Conservation (phyloP, 441 rosid species). For the Jatropha multifida region DNA sequence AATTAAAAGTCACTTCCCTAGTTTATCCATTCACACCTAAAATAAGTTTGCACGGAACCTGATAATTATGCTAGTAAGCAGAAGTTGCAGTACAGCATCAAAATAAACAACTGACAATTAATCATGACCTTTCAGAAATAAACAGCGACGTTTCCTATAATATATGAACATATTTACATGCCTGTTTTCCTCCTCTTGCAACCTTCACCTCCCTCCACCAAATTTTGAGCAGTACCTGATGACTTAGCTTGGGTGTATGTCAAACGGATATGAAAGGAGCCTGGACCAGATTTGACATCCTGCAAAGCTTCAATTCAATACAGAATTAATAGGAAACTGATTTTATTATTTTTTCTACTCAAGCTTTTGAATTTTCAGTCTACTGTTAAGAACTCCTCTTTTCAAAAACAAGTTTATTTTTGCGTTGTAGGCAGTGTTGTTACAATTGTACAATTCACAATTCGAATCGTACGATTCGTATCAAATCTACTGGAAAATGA, state of each 20-base stretch:
- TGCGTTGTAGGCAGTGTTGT: not conserved
- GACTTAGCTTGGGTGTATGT: slow-evolving; percentile 48
- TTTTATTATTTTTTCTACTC: not conserved
- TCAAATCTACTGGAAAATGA: no score
- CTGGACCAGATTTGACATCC: slow-evolving; percentile 65
- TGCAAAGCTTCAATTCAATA: slow-evolving; percentile 51
- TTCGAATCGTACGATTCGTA: no score
- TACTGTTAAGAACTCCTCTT: not conserved
- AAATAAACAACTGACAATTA: not conserved
- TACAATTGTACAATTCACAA: no score
- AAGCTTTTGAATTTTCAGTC: slow-evolving; percentile 5
- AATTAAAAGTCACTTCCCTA: not conserved
- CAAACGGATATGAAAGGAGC: slow-evolving; percentile 66
- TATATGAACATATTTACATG: slow-evolving; percentile 25
- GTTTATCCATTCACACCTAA: not conserved
- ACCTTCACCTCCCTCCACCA: slow-evolving; percentile 38
- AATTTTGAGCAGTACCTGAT: slow-evolving; percentile 33
- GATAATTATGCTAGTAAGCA: not conserved
- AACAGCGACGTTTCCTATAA: not conserved
- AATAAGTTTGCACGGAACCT: not conserved
- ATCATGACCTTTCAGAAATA: slow-evolving; percentile 5
- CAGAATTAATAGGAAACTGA: slow-evolving; percentile 22
- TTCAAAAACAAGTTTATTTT: not conserved
- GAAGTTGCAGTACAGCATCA: not conserved
- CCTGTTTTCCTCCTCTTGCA: slow-evolving; percentile 79